phyloP scores from a whole-genome alignment of 768 basidiomycete genomes.

The Hygrocybe punicea region DNA sequence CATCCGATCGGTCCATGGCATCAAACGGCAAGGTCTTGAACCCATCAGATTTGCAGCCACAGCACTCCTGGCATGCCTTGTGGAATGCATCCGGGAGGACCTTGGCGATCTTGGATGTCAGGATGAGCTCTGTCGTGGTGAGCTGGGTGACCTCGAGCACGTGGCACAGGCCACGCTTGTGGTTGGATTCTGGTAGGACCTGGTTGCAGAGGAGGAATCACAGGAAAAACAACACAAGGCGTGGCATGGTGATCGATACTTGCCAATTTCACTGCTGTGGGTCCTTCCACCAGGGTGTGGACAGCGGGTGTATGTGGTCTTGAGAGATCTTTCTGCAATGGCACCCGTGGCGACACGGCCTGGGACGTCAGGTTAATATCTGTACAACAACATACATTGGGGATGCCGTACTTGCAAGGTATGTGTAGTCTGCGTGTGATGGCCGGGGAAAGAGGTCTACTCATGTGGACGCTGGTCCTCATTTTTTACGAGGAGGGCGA shows the following conservation, averaged over 20 bases:
- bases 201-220: conserved; percentile 55
- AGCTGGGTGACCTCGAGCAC: conserved; percentile 42
- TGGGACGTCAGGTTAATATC: no score
- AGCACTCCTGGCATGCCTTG: conserved; percentile 46
- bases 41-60: conserved; percentile 45
- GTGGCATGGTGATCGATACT: conserved; percentile 51
- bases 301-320: no score
- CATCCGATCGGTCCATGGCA: background rate
- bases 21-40: conserved; percentile 26
- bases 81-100: conserved; percentile 50
- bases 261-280: no score
- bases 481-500: no score
- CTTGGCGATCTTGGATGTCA: conserved; percentile 45
- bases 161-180: conserved; percentile 45
- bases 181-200: conserved; percentile 47
- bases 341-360: no score
- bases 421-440: no score
- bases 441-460: no score
- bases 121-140: conserved; percentile 49
- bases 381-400: no score
- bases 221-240: conserved; percentile 57
- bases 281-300: no score
- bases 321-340: no score
- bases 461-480: no score
- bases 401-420: no score